Percentiles rank a stretch among this genome's conserved stretches.
These are phyloP conservation scores for Phylloporus sp. DNA, from an alignment of 768 basidiomycete species.

Conservation along the genomic window DNA sequence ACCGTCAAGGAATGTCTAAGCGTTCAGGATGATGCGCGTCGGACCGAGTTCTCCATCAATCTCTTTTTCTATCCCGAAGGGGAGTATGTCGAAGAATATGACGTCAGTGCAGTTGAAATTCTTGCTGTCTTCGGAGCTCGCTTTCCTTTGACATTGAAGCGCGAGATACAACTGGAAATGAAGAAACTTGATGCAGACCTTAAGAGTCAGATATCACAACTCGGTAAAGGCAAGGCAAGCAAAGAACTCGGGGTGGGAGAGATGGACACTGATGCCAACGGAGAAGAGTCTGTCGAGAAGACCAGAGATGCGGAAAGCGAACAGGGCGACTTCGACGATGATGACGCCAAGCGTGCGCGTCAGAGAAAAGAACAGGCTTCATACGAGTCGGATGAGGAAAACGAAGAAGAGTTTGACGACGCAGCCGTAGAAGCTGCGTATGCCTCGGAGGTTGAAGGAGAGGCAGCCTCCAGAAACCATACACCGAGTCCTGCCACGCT, in stretches of 20 bases:
- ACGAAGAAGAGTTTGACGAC: conserved; percentile 44
- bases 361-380: conserved; percentile 70
- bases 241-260: conserved; percentile 39
- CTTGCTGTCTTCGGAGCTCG: conserved; percentile 63
- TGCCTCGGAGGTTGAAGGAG: conserved; percentile 44
- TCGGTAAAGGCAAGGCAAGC: conserved; percentile 72
- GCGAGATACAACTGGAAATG: conserved; percentile 82
- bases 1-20: conserved; percentile 74
- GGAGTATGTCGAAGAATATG: conserved; percentile 83
- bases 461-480: conserved; percentile 28
- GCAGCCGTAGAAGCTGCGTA: conserved; percentile 60
- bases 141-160: conserved; percentile 78
- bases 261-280: conserved; percentile 48
- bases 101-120: conserved; percentile 66
- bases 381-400: conserved; percentile 59
- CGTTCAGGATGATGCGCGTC: conserved; percentile 60
- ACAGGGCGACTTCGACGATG: conserved; percentile 77
- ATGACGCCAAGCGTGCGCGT: conserved; percentile 66
- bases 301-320: conserved; percentile 69
- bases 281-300: conserved; percentile 36
- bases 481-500: conserved; percentile 27
- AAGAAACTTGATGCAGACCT: conserved; percentile 77
- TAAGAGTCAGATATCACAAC: conserved; percentile 69
- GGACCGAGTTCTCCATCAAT: conserved; percentile 73
- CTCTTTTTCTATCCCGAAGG: conserved; percentile 81